These are phyloP conservation scores for Cichorium intybus DNA, from an alignment of 140 eudicot genomes.

Conservation along the genomic window DNA sequence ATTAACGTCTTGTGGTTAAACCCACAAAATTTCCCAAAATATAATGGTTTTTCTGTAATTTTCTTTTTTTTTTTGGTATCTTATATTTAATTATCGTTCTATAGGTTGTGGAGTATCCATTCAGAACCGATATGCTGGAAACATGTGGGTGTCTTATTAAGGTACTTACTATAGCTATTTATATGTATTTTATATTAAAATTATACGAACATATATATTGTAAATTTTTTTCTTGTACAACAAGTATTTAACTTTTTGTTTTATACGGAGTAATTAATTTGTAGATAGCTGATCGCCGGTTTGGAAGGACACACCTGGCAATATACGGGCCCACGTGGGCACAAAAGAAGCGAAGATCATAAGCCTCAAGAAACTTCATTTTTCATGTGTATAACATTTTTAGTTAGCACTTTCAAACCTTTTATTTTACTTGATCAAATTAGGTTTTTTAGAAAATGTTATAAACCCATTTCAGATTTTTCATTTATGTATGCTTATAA, in stretches of 20 bases:
- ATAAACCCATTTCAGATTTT: background rate
- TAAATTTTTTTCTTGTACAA: background rate
- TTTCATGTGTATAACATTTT: constrained; percentile 22
- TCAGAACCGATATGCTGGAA: constrained; percentile 77
- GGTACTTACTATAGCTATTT: constrained; percentile 36
- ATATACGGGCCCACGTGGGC: constrained; percentile 96
- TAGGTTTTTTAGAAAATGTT: constrained; percentile 3
- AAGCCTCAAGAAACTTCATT: constrained; percentile 1
- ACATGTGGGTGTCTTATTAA: constrained; percentile 69
- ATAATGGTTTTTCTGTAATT: background rate
- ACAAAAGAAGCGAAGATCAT: constrained; percentile 50
- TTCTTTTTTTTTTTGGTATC: background rate
- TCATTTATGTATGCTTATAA: background rate
- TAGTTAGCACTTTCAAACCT: constrained; percentile 4
- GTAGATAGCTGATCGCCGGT: constrained; percentile 82
- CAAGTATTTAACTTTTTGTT: background rate
- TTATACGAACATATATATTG: background rate
- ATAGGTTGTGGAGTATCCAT: constrained; percentile 89
- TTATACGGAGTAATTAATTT: background rate
- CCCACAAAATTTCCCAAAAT: background rate
- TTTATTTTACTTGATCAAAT: background rate
- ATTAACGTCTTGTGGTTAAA: background rate
- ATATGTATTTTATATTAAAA: background rate
- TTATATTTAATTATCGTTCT: constrained; percentile 6
- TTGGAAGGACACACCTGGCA: constrained; percentile 82